These are phyloP conservation scores for Afroboletus lepidellus DNA, from an alignment of 1,284 basidiomycete genomes.

Conservation along the genomic window DNA sequence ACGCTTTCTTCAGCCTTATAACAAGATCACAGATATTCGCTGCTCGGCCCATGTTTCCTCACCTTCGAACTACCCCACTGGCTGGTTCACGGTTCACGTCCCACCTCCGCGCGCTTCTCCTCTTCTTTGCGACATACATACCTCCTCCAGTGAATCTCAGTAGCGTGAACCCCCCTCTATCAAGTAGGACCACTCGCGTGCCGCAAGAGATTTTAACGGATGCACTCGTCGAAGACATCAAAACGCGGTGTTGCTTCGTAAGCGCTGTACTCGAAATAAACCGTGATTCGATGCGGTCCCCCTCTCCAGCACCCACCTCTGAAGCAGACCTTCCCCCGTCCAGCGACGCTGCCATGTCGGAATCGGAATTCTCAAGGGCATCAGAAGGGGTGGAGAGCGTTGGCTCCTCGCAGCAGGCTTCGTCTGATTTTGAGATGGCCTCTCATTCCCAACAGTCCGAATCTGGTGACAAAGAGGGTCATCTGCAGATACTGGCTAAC, in stretches of 20 bases:
- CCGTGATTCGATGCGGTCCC: slow-evolving; percentile 37
- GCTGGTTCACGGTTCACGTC: slow-evolving; percentile 74
- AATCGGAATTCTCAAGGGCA: slow-evolving; percentile 61
- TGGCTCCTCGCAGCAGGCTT: slow-evolving; percentile 47
- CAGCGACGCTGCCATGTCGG: slow-evolving; percentile 57
- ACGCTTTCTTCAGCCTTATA: background rate
- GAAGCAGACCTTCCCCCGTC: slow-evolving; percentile 56
- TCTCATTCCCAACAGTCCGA: slow-evolving; percentile 37
- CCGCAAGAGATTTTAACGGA: slow-evolving; percentile 76
- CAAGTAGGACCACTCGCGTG: slow-evolving; percentile 61
- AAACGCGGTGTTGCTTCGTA: slow-evolving; percentile 80
- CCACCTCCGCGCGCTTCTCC: slow-evolving; percentile 75
- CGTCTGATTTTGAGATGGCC: slow-evolving; percentile 60
- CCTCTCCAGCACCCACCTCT: slow-evolving; percentile 42
- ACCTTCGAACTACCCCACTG: slow-evolving; percentile 77
- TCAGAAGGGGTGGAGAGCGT: slow-evolving; percentile 51
- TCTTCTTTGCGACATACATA: slow-evolving; percentile 78
- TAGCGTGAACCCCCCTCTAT: slow-evolving; percentile 58
- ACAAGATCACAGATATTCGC: slow-evolving; percentile 70
- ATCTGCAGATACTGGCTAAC: slow-evolving; percentile 61
- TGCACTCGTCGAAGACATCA: slow-evolving; percentile 77
- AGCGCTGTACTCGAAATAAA: slow-evolving; percentile 50
- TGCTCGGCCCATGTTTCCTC: slow-evolving; percentile 80
- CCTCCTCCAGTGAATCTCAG: slow-evolving; percentile 73
- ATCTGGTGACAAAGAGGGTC: slow-evolving; percentile 39